phyloP scores from a whole-genome alignment of 2,329 filamentous ascomycete genomes.

The Xylogone sp. region DNA sequence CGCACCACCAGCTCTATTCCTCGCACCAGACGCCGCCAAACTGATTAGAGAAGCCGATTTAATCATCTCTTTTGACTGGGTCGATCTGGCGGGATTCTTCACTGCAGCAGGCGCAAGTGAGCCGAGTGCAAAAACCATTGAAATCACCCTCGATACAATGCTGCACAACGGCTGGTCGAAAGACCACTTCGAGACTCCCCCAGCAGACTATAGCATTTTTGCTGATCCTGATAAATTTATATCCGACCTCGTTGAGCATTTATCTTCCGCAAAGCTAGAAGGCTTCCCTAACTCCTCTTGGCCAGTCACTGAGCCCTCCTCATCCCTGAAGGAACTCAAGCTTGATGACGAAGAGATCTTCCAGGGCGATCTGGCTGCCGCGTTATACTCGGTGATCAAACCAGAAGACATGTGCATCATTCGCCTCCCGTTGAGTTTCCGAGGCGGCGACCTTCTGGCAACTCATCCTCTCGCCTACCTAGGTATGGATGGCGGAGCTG shows the following conservation, averaged over 20 bases:
- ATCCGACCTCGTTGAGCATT: neutral
- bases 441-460: neutral
- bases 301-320: neutral
- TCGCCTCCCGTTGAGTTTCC: neutral
- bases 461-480: conserved; percentile 3
- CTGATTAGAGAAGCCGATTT: conserved; percentile 3
- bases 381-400: neutral
- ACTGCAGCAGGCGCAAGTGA: conserved; percentile 1
- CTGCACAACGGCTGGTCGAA: neutral
- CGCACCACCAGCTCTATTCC: conserved; percentile 1
- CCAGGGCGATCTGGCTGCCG: conserved; percentile 1
- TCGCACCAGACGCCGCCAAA: neutral
- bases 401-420: conserved; percentile 5
- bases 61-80: conserved; percentile 5
- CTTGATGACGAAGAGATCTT: conserved; percentile 2
- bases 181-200: neutral
- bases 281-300: neutral
- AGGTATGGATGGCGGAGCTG: conserved; percentile 1
- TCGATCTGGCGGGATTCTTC: conserved; percentile 3
- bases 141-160: neutral
- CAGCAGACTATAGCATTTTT: neutral
- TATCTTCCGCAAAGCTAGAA: neutral
- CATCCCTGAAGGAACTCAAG: neutral
- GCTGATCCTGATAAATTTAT: neutral
- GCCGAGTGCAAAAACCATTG: neutral